phyloP scores from a whole-genome alignment of 176 grass and related monocot species.

The Raddia guianensis region DNA sequence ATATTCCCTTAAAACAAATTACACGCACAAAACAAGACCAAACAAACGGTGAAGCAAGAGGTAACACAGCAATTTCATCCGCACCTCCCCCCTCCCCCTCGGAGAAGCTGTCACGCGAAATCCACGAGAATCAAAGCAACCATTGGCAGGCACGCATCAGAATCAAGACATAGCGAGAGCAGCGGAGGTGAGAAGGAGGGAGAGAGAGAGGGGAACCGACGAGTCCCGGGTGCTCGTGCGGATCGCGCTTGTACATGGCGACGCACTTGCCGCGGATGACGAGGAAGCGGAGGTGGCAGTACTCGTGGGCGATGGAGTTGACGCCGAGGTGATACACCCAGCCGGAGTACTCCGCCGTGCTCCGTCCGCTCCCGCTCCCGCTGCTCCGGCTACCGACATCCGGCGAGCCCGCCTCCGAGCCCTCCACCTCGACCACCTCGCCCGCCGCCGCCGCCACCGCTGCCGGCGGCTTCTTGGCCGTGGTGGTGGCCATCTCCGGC shows the following conservation, averaged over 20 bases:
- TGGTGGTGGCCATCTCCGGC: constrained; percentile 34
- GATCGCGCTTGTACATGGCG: constrained; percentile 94
- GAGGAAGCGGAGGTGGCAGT: constrained; percentile 92
- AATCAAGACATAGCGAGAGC: neutral
- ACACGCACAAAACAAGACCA: neutral
- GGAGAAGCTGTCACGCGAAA: neutral
- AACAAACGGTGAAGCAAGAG: neutral
- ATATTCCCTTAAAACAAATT: neutral
- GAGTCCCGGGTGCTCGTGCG: constrained; percentile 51
- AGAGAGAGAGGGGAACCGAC: constrained; percentile 48
- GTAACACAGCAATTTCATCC: neutral
- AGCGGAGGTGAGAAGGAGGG: neutral
- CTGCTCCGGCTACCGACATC: constrained; percentile 39
- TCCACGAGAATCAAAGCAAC: constrained; percentile 3
- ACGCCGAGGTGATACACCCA: constrained; percentile 95
- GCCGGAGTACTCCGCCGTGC: constrained; percentile 57
- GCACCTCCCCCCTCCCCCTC: neutral
- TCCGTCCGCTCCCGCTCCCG: constrained; percentile 33
- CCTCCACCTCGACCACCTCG: constrained; percentile 49
- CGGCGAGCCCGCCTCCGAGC: constrained; percentile 43
- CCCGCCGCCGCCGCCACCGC: neutral
- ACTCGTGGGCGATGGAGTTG: constrained; percentile 84
- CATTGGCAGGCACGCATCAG: neutral
- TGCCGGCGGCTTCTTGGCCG: constrained; percentile 1
- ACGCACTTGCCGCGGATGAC: constrained; percentile 64